Evolutionary conservation across 2,329 filamentous ascomycete species (phyloP).

Genomic region (Rasamsonia emersonii): DNA sequence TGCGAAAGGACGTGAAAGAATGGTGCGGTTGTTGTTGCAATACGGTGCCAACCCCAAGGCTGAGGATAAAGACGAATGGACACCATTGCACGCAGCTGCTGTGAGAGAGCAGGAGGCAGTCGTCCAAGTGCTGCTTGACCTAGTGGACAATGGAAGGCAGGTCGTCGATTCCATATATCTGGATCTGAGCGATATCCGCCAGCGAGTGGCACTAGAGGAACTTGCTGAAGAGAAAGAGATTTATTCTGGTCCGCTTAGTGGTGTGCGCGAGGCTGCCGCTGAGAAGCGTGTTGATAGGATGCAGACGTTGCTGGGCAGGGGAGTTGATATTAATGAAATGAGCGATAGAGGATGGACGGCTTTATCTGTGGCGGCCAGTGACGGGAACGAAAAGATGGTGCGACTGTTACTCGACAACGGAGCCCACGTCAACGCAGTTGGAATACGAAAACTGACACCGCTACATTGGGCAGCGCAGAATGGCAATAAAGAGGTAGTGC

Average conservation of each 20-base stretch:
- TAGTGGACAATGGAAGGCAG: not conserved
- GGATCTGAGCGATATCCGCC: not conserved
- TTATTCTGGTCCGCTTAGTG: too few species aligned
- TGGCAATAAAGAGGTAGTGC: not conserved
- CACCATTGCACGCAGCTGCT: conserved; percentile 29
- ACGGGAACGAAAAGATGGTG: not conserved
- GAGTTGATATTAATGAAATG: not conserved
- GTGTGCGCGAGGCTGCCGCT: too few species aligned
- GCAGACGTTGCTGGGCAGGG: not conserved
- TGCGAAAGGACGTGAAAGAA: not conserved
- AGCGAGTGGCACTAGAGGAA: not conserved
- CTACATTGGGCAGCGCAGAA: conserved; percentile 2
- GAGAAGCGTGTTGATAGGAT: too few species aligned
- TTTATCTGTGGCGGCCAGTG: not conserved
- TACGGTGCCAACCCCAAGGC: conserved; percentile 16
- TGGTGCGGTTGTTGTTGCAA: not conserved
- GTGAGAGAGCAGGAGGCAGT: conserved; percentile 27
- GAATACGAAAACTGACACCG: conserved; percentile 1
- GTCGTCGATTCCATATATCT: not conserved
- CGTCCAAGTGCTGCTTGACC: conserved; percentile 21
- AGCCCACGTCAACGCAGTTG: not conserved
- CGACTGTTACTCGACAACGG: not conserved
- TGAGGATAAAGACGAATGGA: conserved; percentile 23
- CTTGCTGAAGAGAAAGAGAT: conserved; percentile 2
- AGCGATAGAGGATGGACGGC: not conserved